Conservation (phyloP, 1,284 basidiomycete species). For the Neolentinus lepideus region DNA sequence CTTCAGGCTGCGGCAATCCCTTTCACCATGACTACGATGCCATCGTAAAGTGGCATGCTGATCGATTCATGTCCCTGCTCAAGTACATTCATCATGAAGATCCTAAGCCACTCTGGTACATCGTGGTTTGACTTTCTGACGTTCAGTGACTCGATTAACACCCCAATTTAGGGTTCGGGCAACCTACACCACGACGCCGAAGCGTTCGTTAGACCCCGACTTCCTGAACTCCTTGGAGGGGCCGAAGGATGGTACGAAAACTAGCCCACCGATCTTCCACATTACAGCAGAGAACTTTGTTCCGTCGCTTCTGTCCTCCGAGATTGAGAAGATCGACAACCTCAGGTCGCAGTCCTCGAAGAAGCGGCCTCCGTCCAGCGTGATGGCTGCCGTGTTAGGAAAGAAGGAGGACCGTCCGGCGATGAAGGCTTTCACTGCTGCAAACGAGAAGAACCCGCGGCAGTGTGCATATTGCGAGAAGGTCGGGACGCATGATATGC, state of each 20-base stretch:
- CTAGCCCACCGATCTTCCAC: conserved; percentile 16
- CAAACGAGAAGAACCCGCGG: conserved; percentile 13
- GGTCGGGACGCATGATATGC: conserved; percentile 17
- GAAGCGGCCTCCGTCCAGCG: conserved; percentile 8
- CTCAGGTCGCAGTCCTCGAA: conserved; percentile 14
- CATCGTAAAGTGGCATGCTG: conserved; percentile 23
- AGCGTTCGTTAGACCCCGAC: conserved; percentile 10
- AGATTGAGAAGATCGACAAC: conserved; percentile 24
- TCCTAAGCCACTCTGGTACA: conserved; percentile 11
- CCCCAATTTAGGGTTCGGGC: conserved; percentile 18
- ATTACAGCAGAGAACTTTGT: conserved; percentile 18
- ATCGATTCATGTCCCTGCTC: conserved; percentile 22
- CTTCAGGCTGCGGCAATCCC: conserved; percentile 18
- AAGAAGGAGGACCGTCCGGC: conserved; percentile 15
- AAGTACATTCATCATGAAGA: conserved; percentile 13
- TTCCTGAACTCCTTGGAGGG: conserved; percentile 14
- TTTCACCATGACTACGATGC: conserved; percentile 25
- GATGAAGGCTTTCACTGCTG: conserved; percentile 13
- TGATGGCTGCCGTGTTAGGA: conserved; percentile 18
- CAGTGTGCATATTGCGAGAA: conserved; percentile 20
- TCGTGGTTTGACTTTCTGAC: no score
- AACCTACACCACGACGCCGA: conserved; percentile 16
- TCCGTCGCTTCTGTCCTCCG: conserved; percentile 17
- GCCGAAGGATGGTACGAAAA: conserved; percentile 1
- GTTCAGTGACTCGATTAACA: no score